A percentile compares a stretch with the other conserved stretches of the same genome.
These are phyloP conservation scores for Didymosphaeria variabile DNA, from an alignment of 2,329 filamentous ascomycete species.

Conservation along the genomic window DNA sequence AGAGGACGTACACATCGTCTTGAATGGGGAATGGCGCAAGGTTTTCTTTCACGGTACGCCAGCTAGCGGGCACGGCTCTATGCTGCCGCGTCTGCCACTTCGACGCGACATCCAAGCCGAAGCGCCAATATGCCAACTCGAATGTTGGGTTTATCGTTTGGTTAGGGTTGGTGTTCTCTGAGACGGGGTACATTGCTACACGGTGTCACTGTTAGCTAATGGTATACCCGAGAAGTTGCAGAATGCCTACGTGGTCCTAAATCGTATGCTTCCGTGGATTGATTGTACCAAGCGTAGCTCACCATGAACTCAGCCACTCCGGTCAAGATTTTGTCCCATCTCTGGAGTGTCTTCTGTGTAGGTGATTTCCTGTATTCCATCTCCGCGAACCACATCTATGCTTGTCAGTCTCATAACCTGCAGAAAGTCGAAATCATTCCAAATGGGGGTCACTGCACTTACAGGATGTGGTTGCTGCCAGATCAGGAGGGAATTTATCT, in stretches of 20 bases:
- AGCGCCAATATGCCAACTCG: conserved; percentile 69
- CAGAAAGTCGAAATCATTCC: not conserved
- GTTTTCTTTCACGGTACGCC: conserved; percentile 60
- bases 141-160: conserved; percentile 67
- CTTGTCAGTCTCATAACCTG: not conserved
- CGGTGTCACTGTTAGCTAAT: not conserved
- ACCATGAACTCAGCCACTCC: conserved; percentile 68
- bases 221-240: not conserved
- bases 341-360: conserved; percentile 54
- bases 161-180: conserved; percentile 68
- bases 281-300: conserved; percentile 65
- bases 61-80: conserved; percentile 55
- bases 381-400: conserved; percentile 65
- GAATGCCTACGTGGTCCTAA: conserved; percentile 53
- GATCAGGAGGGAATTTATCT: conserved; percentile 68
- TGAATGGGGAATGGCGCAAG: conserved; percentile 63
- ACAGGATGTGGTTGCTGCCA: conserved; percentile 69
- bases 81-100: conserved; percentile 62
- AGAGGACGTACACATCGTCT: conserved; percentile 63
- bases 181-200: conserved; percentile 58
- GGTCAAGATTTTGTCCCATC: conserved; percentile 64
- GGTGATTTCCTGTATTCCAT: conserved; percentile 61
- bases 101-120: conserved; percentile 64
- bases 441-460: not conserved
- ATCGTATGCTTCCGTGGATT: conserved; percentile 61